These are phyloP conservation scores for Lactarius pseudohatsudake DNA, from an alignment of 768 basidiomycete genomes.

Conservation along the genomic window DNA sequence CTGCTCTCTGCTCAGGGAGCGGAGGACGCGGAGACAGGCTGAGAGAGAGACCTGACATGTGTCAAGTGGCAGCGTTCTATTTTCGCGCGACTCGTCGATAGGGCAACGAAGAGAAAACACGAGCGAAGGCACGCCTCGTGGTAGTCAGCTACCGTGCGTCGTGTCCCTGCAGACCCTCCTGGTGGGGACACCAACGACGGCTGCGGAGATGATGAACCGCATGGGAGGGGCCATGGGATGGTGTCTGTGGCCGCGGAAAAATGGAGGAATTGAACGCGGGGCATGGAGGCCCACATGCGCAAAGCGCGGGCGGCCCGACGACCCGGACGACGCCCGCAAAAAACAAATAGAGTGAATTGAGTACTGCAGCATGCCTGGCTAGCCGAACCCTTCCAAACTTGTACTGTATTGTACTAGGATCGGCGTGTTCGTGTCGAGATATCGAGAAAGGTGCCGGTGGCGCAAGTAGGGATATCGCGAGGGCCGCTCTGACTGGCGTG, in stretches of 20 bases:
- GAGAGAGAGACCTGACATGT: background rate
- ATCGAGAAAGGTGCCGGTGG: slow-evolving; percentile 40
- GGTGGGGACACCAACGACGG: background rate
- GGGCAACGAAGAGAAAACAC: background rate
- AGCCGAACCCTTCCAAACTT: slow-evolving; percentile 33
- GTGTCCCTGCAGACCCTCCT: background rate
- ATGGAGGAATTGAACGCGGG: background rate
- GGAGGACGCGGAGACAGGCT: slow-evolving; percentile 34
- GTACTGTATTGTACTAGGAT: slow-evolving; percentile 42
- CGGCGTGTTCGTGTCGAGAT: slow-evolving; percentile 42
- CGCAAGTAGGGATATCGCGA: slow-evolving; percentile 41
- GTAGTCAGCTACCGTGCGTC: slow-evolving; percentile 39
- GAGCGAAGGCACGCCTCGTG: background rate
- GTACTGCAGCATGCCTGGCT: background rate
- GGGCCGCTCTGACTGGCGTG: slow-evolving; percentile 37
- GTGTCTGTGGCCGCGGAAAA: background rate
- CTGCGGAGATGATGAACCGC: background rate
- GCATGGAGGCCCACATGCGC: no score
- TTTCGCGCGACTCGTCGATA: background rate
- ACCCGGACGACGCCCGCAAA: background rate
- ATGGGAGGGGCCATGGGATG: background rate
- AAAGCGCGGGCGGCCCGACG: background rate
- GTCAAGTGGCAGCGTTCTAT: background rate
- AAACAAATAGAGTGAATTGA: background rate
- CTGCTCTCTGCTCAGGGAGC: slow-evolving; percentile 40